phyloP scores from a whole-genome alignment of 805 yeast genomes.

The Candida verbasci region DNA sequence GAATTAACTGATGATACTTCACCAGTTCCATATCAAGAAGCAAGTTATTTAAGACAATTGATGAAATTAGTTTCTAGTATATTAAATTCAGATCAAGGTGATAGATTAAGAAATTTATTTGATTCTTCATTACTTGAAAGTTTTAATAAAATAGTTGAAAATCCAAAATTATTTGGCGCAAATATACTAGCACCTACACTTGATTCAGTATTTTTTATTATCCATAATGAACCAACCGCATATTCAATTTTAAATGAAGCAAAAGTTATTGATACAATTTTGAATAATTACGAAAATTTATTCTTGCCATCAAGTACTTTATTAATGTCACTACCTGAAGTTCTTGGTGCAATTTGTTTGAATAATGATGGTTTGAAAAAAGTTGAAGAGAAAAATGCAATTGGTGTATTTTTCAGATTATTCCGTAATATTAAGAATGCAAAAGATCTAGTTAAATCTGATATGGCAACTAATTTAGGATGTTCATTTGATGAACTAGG shows the following conservation, averaged over 20 bases:
- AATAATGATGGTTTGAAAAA: conserved; percentile 66
- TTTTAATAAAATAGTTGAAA: conserved; percentile 52
- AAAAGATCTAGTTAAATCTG: conserved; percentile 45
- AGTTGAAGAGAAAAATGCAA: conserved; percentile 41
- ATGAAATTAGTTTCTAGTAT: conserved; percentile 61
- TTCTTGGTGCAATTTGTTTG: conserved; percentile 78
- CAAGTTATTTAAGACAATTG: conserved; percentile 43
- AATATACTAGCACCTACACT: conserved; percentile 56
- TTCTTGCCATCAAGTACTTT: conserved; percentile 58
- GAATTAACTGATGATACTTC: conserved; percentile 65
- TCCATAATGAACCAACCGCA: conserved; percentile 90
- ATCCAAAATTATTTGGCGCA: conserved; percentile 64
- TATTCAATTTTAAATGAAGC: conserved; percentile 77
- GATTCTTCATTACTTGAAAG: conserved; percentile 75
- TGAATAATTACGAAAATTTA: conserved; percentile 52
- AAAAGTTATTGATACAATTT: conserved; percentile 59
- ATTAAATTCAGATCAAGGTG: conserved; percentile 73
- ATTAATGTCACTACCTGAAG: conserved; percentile 61
- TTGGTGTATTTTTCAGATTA: conserved; percentile 42
- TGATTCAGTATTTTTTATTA: conserved; percentile 61
- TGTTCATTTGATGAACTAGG: conserved; percentile 72
- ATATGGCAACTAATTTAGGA: conserved; percentile 55
- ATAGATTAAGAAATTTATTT: conserved; percentile 75
- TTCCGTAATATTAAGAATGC: conserved; percentile 49
- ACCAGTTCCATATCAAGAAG: conserved; percentile 55